Percentiles rank a stretch among this genome's conserved stretches.
phyloP scores from a whole-genome alignment of 495 filamentous ascomycete species.

The Penicillium turbatum region DNA sequence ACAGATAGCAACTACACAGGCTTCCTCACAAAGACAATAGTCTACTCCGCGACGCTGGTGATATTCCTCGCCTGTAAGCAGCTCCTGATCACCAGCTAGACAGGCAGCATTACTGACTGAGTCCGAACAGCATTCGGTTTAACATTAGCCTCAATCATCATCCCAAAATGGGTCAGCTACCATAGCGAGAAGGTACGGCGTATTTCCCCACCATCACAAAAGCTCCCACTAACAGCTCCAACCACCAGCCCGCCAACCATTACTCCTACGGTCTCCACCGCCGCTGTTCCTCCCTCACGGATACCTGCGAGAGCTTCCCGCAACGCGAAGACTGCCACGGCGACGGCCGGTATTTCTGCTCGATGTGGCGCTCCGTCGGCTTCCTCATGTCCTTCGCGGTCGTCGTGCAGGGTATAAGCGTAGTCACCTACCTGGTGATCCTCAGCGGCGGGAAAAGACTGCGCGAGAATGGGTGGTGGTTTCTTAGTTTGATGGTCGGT shows the following conservation, averaged over 20 bases:
- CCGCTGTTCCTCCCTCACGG: conserved; percentile 65
- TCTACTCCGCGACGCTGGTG: conserved; percentile 55
- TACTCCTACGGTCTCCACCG: conserved; percentile 76
- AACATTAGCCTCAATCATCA: conserved; percentile 67
- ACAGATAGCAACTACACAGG: conserved; percentile 46
- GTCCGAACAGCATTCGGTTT: conserved; percentile 63
- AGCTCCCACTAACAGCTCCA: not conserved
- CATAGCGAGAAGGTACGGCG: conserved; percentile 52
- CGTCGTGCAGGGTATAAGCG: conserved; percentile 66
- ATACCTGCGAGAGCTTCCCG: conserved; percentile 56
- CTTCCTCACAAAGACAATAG: conserved; percentile 47
- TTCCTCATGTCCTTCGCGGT: conserved; percentile 82
- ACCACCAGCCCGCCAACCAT: conserved; percentile 41
- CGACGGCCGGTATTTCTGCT: conserved; percentile 74
- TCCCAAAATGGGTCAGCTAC: conserved; percentile 79
- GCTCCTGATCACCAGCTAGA: not conserved
- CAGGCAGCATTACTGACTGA: not conserved
- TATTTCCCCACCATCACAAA: not conserved
- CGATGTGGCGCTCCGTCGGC: conserved; percentile 82
- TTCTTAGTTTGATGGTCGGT: conserved; percentile 60
- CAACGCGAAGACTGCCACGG: conserved; percentile 63
- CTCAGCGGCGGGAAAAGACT: conserved; percentile 71
- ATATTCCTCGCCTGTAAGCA: conserved; percentile 58
- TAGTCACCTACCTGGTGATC: conserved; percentile 71
- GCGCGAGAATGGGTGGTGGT: conserved; percentile 72